A percentile compares a stretch with the other conserved stretches of the same genome.
Evolutionary conservation across 495 filamentous ascomycete genomes (phyloP).

Genomic region (Penicillium angulare): DNA sequence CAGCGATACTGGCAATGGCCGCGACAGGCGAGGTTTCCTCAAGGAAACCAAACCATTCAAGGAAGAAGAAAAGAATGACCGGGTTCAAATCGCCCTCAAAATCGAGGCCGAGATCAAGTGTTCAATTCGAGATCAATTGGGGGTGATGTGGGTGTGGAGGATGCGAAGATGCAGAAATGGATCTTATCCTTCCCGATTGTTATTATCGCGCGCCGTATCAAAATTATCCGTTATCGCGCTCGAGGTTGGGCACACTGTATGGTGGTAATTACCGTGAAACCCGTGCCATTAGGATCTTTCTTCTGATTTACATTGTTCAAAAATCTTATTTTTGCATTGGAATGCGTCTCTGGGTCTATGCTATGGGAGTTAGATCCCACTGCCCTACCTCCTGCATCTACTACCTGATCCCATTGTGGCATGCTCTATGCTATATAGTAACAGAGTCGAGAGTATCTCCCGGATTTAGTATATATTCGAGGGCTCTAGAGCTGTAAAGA

Average conservation of each 20-base stretch:
- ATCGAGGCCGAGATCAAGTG: neutral
- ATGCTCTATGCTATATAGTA: too few relatives aligned
- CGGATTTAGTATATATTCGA: too few relatives aligned
- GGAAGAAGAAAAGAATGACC: slow-evolving; percentile 6
- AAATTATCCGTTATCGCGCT: slow-evolving; percentile 21
- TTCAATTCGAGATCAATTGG: slow-evolving; percentile 1
- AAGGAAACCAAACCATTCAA: neutral
- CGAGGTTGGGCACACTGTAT: neutral
- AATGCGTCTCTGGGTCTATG: neutral
- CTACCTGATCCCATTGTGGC: too few relatives aligned
- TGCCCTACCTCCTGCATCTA: too few relatives aligned
- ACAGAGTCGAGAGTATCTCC: too few relatives aligned
- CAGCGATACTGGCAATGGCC: neutral
- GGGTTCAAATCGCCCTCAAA: neutral
- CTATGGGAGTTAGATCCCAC: too few relatives aligned
- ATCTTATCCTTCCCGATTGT: slow-evolving; percentile 23
- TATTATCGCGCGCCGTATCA: slow-evolving; percentile 23
- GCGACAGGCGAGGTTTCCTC: neutral
- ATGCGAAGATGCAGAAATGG: slow-evolving; percentile 15
- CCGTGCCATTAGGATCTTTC: neutral
- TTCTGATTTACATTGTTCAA: neutral
- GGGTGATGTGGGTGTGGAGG: neutral
- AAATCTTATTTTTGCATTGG: slow-evolving; percentile 3
- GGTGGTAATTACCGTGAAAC: neutral
- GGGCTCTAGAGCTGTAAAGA: too few relatives aligned